Evolutionary conservation across 139 green algal species (phyloP), one percentile per base, ranked within the genome.

Genomic region (Penium margaritaceum): DNA sequence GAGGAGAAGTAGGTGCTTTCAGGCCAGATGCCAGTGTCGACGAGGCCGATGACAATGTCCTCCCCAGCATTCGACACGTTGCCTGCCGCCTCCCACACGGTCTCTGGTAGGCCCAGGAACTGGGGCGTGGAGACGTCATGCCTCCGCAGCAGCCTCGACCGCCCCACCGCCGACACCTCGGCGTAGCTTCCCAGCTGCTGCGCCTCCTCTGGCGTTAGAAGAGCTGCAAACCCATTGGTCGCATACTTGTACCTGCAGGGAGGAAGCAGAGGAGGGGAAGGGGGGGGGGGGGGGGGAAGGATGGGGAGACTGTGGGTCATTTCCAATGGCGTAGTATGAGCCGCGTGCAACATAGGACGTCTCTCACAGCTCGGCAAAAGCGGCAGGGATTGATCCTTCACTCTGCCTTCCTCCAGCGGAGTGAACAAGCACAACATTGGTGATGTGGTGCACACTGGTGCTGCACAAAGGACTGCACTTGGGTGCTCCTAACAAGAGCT

Each of bases 221-320:
- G 7, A 29, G 55, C 55, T 15, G 55, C 55, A 9, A 64, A 64
- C 12, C 55, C 55, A 29, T 64, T 64, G 27, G 24, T 64, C 27
- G 36, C 27, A 29, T 64, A 64, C 30, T 35, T 64, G 55, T 64
- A 64, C 4, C 51, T 60, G 51, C 30, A 60, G 51, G n/a, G n/a
- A n/a, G n/a, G n/a, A n/a, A n/a, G n/a, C n/a, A n/a, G n/a, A n/a
- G n/a, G n/a, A n/a, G n/a, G n/a, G n/a, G n/a, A n/a, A n/a, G n/a
- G n/a, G n/a, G n/a, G n/a, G n/a, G n/a, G n/a, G n/a, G n/a, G n/a
- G n/a, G n/a, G n/a, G n/a, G n/a, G n/a, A n/a, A n/a, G n/a, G n/a
- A n/a, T n/a, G n/a, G n/a, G n/a, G n/a, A n/a, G n/a, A n/a, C n/a
- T n/a, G n/a, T n/a, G n/a, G n/a, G n/a, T n/a, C n/a, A n/a, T n/a